Evolutionary conservation across 1,139 yeast genomes (phyloP), one percentile per base, ranked within the genome.

Genomic region (Zygosaccharomyces sapae): DNA sequence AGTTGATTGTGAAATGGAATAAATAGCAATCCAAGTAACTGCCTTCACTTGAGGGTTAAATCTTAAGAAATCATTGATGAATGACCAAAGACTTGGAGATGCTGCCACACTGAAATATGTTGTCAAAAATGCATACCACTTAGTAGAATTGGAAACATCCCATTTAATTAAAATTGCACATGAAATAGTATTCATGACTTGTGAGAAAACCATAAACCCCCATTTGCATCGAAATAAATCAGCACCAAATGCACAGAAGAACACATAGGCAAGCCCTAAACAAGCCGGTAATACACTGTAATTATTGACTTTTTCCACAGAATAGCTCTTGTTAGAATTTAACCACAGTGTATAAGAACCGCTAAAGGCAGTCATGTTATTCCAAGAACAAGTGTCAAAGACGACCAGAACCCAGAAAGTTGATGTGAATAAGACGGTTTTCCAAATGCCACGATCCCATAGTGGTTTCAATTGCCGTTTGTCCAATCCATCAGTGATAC

Each of bases 151-250:
- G 1, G 64, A 49, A 34, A 68, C 67, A 45, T 66, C 60, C 80
- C 80, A 76, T 25, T 72, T 71, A 8, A 75, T 74, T 47, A 76
- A 59, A 40, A 76, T 66, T 3, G 72, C 68, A 50, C 76, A 70
- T 0, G 78, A 74, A 7, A 69, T 61, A 30, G 71, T 57, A 57
- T 76, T 76, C 61, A 76, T 62, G 1, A 66, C 52, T 54, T 81
- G 84, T 0, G 84, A 76, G 44, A 77, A 70, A 2, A 76, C 60
- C 56, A 81, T 75, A 19, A 59, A 67, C 22, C 57, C 49, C 69
- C 70, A 63, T 54, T 68, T 67, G 43, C 69, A 63, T 12, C 63
- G 61, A 46, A 67, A 55, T 7, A 66, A 38, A 53, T 66, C 70
- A 2, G 68, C 62, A 41, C 70, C 70, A 41, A 62, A 57, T 4